Evolutionary conservation across 176 grass and related monocot species (phyloP).

Genomic region (Thalia dealbata): DNA sequence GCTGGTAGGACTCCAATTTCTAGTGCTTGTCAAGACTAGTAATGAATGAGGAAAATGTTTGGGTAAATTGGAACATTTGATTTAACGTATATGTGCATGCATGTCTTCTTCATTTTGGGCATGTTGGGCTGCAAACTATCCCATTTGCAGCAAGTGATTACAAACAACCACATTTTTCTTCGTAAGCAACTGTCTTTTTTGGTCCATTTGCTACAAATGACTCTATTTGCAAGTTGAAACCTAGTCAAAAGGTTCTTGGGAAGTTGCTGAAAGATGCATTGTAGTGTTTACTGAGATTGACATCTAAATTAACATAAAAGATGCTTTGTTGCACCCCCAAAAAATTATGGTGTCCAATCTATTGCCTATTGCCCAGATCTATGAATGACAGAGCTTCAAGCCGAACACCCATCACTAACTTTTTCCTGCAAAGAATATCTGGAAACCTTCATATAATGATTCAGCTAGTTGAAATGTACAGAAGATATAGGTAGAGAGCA

Average conservation of each 20-base stretch:
- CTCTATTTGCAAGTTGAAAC: too few species aligned
- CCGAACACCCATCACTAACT: background rate
- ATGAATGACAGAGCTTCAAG: background rate
- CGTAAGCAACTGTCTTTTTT: too few species aligned
- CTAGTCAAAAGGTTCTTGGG: too few species aligned
- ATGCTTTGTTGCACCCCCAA: too few species aligned
- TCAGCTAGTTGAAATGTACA: background rate
- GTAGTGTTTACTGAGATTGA: too few species aligned
- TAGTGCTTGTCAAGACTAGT: background rate
- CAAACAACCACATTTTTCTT: too few species aligned
- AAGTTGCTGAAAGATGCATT: too few species aligned
- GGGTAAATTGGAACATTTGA: background rate
- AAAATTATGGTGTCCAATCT: background rate
- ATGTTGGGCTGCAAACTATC: too few species aligned
- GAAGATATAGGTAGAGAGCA: background rate
- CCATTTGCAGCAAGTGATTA: too few species aligned
- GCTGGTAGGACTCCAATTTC: slow-evolving; percentile 39
- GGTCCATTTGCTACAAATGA: too few species aligned
- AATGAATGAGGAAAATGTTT: background rate
- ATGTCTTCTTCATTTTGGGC: background rate
- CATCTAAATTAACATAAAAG: too few species aligned
- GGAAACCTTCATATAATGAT: background rate
- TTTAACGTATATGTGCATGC: background rate
- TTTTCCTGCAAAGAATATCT: background rate
- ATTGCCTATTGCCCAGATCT: background rate